phyloP scores from a whole-genome alignment of 768 basidiomycete genomes.

The Xerocomus spinulosus region DNA sequence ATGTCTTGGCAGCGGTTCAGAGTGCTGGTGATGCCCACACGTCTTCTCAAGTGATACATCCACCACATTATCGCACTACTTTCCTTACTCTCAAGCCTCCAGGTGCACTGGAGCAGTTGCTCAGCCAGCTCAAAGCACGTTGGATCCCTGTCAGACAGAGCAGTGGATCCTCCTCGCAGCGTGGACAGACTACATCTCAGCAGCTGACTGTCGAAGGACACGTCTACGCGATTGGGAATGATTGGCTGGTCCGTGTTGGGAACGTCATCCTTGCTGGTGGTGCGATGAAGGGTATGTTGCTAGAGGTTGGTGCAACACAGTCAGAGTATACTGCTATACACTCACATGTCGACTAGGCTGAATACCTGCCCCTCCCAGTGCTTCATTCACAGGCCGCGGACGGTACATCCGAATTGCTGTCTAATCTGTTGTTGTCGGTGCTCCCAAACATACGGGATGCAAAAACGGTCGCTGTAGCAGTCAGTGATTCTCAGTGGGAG shows the following conservation, averaged over 20 bases:
- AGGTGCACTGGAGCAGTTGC: conserved; percentile 67
- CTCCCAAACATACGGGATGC: conserved; percentile 71
- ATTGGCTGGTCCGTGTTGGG: conserved; percentile 78
- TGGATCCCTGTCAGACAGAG: conserved; percentile 69
- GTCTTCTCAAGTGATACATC: conserved; percentile 22
- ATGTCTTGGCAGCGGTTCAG: conserved; percentile 40
- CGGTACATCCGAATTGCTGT: conserved; percentile 68
- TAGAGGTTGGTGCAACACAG: conserved; percentile 51
- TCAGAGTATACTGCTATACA: not conserved
- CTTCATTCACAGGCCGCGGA: conserved; percentile 61
- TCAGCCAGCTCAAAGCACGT: conserved; percentile 67
- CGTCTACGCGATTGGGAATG: conserved; percentile 71
- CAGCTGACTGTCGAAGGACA: conserved; percentile 72
- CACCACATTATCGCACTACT: conserved; percentile 66
- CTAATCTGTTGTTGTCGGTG: conserved; percentile 69
- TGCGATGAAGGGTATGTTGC: conserved; percentile 74
- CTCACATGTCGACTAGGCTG: conserved; percentile 46
- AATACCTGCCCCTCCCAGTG: conserved; percentile 74
- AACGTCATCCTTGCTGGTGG: conserved; percentile 75
- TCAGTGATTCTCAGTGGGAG: conserved; percentile 75
- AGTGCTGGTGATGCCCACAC: conserved; percentile 29
- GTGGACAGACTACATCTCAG: conserved; percentile 48
- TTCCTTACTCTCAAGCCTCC: conserved; percentile 74
- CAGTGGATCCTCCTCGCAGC: conserved; percentile 34
- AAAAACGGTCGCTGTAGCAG: conserved; percentile 71